These are phyloP conservation scores for Alliaria petiolata DNA, from an alignment of 345 rosid genomes.

Conservation along the genomic window DNA sequence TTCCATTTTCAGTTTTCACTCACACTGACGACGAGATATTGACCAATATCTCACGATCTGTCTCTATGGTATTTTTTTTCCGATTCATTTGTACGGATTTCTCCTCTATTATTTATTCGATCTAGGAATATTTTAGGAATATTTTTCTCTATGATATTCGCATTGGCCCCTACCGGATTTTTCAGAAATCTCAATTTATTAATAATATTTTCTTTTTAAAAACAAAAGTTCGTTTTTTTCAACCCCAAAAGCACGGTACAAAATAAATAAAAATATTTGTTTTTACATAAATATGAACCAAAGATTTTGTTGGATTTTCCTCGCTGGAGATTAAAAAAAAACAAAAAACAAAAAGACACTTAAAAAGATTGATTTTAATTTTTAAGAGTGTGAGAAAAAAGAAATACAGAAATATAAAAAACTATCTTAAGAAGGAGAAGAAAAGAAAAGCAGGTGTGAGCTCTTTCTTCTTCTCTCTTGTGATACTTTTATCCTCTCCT, in stretches of 20 bases:
- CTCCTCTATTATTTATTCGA: slow-evolving; percentile 25
- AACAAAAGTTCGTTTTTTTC: slow-evolving; percentile 26
- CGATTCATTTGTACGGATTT: slow-evolving; percentile 14
- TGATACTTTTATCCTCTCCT: background rate
- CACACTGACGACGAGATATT: background rate
- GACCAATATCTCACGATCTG: slow-evolving; percentile 5
- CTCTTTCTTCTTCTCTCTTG: background rate
- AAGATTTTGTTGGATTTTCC: slow-evolving; percentile 50
- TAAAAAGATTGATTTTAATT: background rate
- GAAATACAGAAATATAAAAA: slow-evolving; percentile 30
- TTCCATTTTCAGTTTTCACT: background rate
- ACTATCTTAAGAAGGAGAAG: slow-evolving; percentile 4
- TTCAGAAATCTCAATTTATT: slow-evolving; percentile 37
- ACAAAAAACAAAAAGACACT: background rate
- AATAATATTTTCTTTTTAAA: background rate
- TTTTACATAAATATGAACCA: slow-evolving; percentile 13
- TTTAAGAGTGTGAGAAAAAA: slow-evolving; percentile 23
- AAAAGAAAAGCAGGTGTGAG: slow-evolving; percentile 13
- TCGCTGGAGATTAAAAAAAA: background rate
- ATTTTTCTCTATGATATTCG: slow-evolving; percentile 13
- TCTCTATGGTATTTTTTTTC: background rate
- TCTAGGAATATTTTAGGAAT: slow-evolving; percentile 18
- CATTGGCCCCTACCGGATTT: slow-evolving; percentile 52
- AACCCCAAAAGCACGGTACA: slow-evolving; percentile 33
- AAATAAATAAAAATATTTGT: background rate